Conservation (phyloP, 345 rosid species). For the Populus simonii region DNA sequence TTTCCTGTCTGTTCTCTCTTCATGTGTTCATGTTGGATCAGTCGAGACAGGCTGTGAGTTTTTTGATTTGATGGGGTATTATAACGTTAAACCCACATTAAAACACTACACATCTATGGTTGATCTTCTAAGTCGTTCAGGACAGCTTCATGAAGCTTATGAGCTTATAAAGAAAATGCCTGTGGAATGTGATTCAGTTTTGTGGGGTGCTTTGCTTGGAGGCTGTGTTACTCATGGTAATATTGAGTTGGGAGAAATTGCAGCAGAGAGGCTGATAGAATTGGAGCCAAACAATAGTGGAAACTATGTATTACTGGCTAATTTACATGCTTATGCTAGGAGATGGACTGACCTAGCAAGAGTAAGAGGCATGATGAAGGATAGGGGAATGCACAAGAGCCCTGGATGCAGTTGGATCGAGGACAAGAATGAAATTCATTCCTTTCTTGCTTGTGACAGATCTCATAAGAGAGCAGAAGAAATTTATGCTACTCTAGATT, state of each 20-base stretch:
- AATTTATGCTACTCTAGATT: constrained; percentile 36
- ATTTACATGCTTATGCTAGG: constrained; percentile 19
- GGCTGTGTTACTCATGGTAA: constrained; percentile 23
- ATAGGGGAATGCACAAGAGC: constrained; percentile 20
- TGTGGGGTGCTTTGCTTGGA: constrained; percentile 31
- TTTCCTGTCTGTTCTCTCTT: constrained; percentile 21
- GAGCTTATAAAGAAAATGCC: constrained; percentile 22
- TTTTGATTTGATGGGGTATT: constrained; percentile 16
- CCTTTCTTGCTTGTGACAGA: constrained; percentile 19
- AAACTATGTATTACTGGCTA: constrained; percentile 23
- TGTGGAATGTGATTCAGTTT: constrained; percentile 21
- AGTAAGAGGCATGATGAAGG: constrained; percentile 17
- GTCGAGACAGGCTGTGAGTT: constrained; percentile 12
- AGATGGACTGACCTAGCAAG: constrained; percentile 21
- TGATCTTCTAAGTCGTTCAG: constrained; percentile 26
- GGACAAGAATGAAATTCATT: constrained; percentile 16
- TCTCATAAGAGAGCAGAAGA: constrained; percentile 16
- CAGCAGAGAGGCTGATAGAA: constrained; percentile 19
- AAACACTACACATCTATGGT: constrained; percentile 27
- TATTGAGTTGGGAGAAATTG: constrained; percentile 20
- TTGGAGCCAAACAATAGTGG: constrained; percentile 22
- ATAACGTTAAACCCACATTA: constrained; percentile 15
- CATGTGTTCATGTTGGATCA: constrained; percentile 28
- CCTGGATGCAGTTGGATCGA: constrained; percentile 36
- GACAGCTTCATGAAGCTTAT: constrained; percentile 20